These are phyloP conservation scores for Aristolochia californica DNA, from an alignment of 164 flowering plant genomes.

Conservation along the genomic window DNA sequence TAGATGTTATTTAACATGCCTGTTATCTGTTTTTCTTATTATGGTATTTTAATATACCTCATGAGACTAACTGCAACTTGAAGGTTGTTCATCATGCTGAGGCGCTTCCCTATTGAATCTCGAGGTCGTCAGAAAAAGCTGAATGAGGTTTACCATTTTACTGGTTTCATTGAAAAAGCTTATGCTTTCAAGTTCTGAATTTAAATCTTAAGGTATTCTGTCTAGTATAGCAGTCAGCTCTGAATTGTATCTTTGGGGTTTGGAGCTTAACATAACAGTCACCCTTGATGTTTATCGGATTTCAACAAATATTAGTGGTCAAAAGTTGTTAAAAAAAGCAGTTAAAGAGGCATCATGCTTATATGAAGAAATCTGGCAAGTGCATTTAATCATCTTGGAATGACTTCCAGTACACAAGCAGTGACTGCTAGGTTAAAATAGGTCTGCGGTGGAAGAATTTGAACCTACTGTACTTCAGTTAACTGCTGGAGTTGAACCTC, in stretches of 20 bases:
- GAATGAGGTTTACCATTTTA: slow-evolving; percentile 48
- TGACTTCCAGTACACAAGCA: not conserved
- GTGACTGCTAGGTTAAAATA: not conserved
- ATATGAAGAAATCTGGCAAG: not conserved
- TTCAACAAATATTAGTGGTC: no score
- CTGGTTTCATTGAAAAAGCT: not conserved
- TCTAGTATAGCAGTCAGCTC: not conserved
- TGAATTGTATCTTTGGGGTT: no score
- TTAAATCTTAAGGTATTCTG: not conserved
- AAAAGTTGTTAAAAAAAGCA: not conserved
- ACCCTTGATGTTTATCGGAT: no score
- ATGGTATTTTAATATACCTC: not conserved
- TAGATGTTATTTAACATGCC: not conserved
- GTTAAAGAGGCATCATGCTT: not conserved
- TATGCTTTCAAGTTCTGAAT: not conserved
- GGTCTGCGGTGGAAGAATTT: not conserved
- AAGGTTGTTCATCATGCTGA: slow-evolving; percentile 68
- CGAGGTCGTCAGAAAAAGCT: slow-evolving; percentile 72
- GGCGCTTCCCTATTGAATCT: slow-evolving; percentile 80
- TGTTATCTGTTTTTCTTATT: not conserved
- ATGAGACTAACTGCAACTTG: not conserved
- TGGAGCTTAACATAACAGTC: no score
- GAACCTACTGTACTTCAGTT: not conserved
- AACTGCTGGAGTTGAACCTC: not conserved
- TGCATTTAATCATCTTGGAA: not conserved